phyloP scores from a whole-genome alignment of 495 filamentous ascomycete species.

The Podospora pseudoanserina region DNA sequence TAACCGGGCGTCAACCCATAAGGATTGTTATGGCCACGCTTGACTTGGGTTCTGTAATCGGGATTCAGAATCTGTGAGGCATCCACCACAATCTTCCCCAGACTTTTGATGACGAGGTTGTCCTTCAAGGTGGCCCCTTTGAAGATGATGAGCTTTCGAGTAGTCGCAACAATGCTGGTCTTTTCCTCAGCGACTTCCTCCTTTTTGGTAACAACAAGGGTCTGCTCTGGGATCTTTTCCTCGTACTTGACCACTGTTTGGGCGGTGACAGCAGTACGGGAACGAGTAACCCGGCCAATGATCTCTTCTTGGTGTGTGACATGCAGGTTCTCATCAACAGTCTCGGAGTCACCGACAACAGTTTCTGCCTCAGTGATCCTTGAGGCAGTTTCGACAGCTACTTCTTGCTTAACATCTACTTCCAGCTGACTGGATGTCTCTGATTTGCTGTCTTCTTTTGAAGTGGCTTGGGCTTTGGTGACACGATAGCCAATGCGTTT shows the following conservation, averaged over 20 bases:
- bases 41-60: constrained; percentile 25
- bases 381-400: background rate
- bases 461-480: background rate
- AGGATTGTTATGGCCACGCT: constrained; percentile 39
- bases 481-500: background rate
- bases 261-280: background rate
- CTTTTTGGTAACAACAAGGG: background rate
- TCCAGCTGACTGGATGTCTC: background rate
- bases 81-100: constrained; percentile 16
- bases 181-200: background rate
- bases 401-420: background rate
- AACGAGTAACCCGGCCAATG: background rate
- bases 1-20: constrained; percentile 48
- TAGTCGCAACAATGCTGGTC: background rate
- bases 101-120: constrained; percentile 1
- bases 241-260: background rate
- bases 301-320: background rate
- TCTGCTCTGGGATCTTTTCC: background rate
- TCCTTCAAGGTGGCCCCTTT: constrained; percentile 16
- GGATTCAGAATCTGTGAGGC: constrained; percentile 22
- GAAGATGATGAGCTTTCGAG: constrained; percentile 13
- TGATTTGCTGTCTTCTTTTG: background rate
- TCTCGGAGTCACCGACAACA: background rate
- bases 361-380: background rate
- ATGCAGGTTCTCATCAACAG: background rate